phyloP scores from a whole-genome alignment of 805 yeast species.

The Metschnikowia matae region DNA sequence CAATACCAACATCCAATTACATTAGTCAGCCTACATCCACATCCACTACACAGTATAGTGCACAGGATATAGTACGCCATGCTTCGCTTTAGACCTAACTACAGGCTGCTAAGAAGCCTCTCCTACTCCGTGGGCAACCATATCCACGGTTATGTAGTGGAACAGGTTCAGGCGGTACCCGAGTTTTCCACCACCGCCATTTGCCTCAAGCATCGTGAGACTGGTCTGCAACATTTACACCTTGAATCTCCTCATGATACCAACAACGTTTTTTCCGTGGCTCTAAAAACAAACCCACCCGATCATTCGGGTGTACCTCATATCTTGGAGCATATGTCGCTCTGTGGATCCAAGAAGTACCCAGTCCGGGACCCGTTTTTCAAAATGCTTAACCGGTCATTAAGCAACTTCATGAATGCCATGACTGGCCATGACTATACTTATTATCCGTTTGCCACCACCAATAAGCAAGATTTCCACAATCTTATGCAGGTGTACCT shows the following conservation, averaged over 20 bases:
- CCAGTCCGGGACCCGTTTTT: constrained; percentile 97
- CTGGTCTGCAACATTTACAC: constrained; percentile 82
- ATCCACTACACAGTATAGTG: not conserved
- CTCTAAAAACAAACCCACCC: constrained; percentile 93
- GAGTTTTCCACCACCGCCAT: constrained; percentile 81
- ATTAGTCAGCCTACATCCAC: too few relatives aligned
- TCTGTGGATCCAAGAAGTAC: constrained; percentile 87
- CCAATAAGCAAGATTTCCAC: constrained; percentile 73
- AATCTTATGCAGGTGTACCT: constrained; percentile 85
- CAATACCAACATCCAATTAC: too few relatives aligned
- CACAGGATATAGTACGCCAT: not conserved
- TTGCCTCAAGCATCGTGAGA: constrained; percentile 57
- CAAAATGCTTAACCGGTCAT: constrained; percentile 92
- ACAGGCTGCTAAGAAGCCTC: not conserved
- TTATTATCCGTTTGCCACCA: constrained; percentile 93
- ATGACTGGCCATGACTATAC: constrained; percentile 98
- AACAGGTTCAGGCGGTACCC: constrained; percentile 65
- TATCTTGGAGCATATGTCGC: constrained; percentile 90
- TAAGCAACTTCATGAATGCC: constrained; percentile 96
- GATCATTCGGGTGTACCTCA: constrained; percentile 95
- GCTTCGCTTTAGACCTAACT: not conserved
- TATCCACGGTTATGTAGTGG: constrained; percentile 64
- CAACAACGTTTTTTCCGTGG: constrained; percentile 85
- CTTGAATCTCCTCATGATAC: constrained; percentile 72
- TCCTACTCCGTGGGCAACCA: constrained; percentile 51